Base-by-base conservation (phyloP, 345 rosid genomes). In the Melaleuca alternifolia region DNA sequence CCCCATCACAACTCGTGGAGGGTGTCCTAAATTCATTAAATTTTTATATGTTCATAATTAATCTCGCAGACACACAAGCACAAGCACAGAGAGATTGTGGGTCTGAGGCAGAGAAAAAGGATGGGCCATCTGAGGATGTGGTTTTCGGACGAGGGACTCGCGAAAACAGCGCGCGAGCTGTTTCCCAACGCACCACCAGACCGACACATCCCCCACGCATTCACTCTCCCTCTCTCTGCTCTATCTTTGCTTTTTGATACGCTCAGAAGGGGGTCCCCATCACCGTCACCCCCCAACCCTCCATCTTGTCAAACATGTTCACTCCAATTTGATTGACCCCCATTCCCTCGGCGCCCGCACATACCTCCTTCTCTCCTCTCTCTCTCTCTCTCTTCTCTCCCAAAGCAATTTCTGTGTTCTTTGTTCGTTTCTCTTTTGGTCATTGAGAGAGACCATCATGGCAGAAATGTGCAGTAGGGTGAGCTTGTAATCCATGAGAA, bases 161-260 rank as follows among this genome's bases (percentile, higher is more conserved):
- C 95, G 94, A 87, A 92, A 93, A 93, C 94, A 93, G 94, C 94
- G 95, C 95, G 95, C 91, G 95, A 89, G 94, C 92, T 93, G 94
- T 93, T 92, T 93, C 94, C 94, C 95, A 86, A 93, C 88, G 95
- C 91, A 88, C 53, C 89, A 75, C 54, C 86, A 53, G 65, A 51
- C 46, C 53, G 41, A 56, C 83, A 85, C 85, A 75, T 84, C 87
- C 83, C 86, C 84, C 89, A 9, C 62, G 11, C 85, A 24, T 33
- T 51, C 50, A 79, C 59, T 84, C 81, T 44, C 46, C 50, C 26
- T 41, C 54, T 15, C 52, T 71, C 26, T 44, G 81, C 81, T 20
- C 81, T 37, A 71, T 46, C 77, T 53, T 71, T 54, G 52, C 77
- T 84, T 57, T 86, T 51, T 86, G 51, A 85, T 46, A 30, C 86